These are phyloP conservation scores for Aspergillus udagawae DNA, from an alignment of 2,329 filamentous ascomycete genomes.

Conservation along the genomic window DNA sequence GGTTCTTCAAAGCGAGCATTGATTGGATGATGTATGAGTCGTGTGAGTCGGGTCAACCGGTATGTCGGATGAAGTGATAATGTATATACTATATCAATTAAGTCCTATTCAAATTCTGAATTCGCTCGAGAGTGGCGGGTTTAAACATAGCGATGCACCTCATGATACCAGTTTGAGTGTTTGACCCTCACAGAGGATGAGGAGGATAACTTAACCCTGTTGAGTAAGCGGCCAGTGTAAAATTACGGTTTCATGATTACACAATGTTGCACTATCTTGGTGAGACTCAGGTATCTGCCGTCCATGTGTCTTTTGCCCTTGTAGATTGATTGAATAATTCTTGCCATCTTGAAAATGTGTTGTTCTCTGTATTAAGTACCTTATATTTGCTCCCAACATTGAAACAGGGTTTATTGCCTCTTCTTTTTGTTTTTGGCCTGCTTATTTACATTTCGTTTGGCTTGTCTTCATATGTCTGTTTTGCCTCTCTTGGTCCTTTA, in stretches of 20 bases:
- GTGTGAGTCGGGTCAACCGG: background rate
- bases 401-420: background rate
- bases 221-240: background rate
- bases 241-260: background rate
- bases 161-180: background rate
- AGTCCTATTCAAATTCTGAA: background rate
- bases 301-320: too few species aligned
- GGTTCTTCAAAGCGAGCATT: constrained; percentile 56
- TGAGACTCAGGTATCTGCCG: too few species aligned
- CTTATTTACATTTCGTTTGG: background rate
- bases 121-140: background rate
- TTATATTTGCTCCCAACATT: background rate
- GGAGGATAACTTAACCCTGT: background rate
- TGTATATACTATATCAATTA: background rate
- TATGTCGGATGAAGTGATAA: background rate
- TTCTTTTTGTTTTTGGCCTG: too few species aligned
- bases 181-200: background rate
- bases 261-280: background rate
- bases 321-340: background rate
- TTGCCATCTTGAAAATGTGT: background rate
- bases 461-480: background rate
- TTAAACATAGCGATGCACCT: too few species aligned
- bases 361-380: background rate
- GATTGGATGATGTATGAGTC: constrained; percentile 1
- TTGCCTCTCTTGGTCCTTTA: background rate